Conservation (phyloP, 1,139 yeast species). For the Meyerozyma guilliermondii region DNA sequence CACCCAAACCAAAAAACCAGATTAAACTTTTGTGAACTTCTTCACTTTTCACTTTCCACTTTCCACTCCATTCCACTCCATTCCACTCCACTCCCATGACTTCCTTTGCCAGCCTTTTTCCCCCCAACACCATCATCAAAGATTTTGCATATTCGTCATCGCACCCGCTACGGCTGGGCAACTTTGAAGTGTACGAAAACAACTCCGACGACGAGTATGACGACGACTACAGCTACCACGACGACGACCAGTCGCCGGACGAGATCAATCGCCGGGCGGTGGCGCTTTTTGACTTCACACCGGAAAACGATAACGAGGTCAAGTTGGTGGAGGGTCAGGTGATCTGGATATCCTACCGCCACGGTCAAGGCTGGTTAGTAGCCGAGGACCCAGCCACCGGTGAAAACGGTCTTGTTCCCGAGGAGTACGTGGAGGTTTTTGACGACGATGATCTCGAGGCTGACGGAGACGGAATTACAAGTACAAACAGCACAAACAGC, state of each 20-base stretch:
- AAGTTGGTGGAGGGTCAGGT: constrained; percentile 74
- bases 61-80: neutral
- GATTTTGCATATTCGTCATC: constrained; percentile 74
- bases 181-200: constrained; percentile 15
- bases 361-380: constrained; percentile 98
- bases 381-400: constrained; percentile 79
- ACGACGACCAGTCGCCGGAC: constrained; percentile 16
- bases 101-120: constrained; percentile 8
- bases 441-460: constrained; percentile 18
- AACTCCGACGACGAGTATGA: constrained; percentile 8
- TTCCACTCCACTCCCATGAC: neutral
- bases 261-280: constrained; percentile 57
- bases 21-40: too few relatives aligned
- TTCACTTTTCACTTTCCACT: neutral
- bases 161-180: constrained; percentile 66
- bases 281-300: constrained; percentile 83
- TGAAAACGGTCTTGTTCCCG: constrained; percentile 92
- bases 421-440: constrained; percentile 75
- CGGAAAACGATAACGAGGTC: constrained; percentile 93
- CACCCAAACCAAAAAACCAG: too few relatives aligned
- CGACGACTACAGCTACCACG: constrained; percentile 7
- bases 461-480: constrained; percentile 12
- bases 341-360: constrained; percentile 82
- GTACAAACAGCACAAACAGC: too few relatives aligned
- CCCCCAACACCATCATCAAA: constrained; percentile 44